Conservation (phyloP, 208 protist species). For the Leishmania mexicana region DNA sequence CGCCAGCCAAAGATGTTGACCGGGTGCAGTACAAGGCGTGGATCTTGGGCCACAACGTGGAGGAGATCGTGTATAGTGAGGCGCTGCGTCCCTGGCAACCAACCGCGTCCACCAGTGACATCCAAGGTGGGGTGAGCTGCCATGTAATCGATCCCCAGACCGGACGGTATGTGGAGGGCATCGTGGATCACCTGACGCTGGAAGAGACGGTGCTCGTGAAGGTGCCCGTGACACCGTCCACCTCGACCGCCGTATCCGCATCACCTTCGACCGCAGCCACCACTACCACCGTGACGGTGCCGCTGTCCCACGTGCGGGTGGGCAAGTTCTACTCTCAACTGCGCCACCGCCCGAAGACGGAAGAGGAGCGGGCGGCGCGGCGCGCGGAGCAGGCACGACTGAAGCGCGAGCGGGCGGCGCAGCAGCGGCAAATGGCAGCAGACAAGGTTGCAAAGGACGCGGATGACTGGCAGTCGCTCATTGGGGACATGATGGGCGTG, state of each 20-base stretch:
- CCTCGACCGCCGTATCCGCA: background rate
- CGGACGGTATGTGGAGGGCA: constrained; percentile 40
- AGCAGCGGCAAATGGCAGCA: constrained; percentile 43
- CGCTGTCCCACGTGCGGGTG: constrained; percentile 67
- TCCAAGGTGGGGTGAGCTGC: constrained; percentile 61
- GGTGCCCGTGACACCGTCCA: constrained; percentile 5
- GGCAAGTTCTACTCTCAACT: constrained; percentile 67
- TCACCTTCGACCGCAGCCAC: background rate
- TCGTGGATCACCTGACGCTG: constrained; percentile 75
- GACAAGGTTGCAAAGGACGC: constrained; percentile 61
- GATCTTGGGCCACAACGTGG: constrained; percentile 78
- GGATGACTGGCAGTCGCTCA: constrained; percentile 72
- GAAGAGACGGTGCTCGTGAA: constrained; percentile 61
- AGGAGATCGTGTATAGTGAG: constrained; percentile 64
- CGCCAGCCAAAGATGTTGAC: constrained; percentile 46
- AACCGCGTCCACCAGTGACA: constrained; percentile 18
- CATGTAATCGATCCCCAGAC: constrained; percentile 63
- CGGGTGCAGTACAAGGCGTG: constrained; percentile 58
- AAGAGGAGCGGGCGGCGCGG: constrained; percentile 44
- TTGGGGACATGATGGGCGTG: constrained; percentile 58
- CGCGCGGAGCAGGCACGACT: constrained; percentile 42
- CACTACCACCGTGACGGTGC: constrained; percentile 41
- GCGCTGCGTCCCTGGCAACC: constrained; percentile 61
- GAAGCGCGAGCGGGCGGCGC: constrained; percentile 53
- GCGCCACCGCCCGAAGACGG: constrained; percentile 43